Base-by-base conservation (phyloP, 805 yeast genomes). In the Pichia pseudocactophila region DNA sequence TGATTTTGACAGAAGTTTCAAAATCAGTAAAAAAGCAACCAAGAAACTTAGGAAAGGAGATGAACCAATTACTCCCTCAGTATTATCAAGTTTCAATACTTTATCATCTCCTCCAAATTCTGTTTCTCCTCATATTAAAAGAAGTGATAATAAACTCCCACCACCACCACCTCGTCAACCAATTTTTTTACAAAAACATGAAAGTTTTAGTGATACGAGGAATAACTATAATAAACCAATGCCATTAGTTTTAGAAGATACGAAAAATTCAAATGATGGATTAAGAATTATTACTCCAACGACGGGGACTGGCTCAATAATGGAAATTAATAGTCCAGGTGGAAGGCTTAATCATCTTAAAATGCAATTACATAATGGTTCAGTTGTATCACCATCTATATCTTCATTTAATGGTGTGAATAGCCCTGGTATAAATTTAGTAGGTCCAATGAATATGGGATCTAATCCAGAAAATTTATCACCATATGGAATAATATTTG, bases 101-200 rank as follows among this genome's bases (percentile, higher is more conserved):
- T 30, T 42, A 17, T 13, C 28, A 12, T 38, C 46, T 12, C 46
- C 46, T 7, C 46, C 46, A 31, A 32, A 26, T 16, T 39, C 43
- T 2, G 43, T 40, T 7, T 43, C 46, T 2, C 47, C 41, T 9
- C 44, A 36, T 19, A 20, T 42, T 13, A 20, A 39, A 17, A 32
- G 13, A 12, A 16, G 30, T 4, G 45, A 46, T 13, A 52, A 55
- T 10, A 22, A 22, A 22, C 25, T 22, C 12, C 44, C 57, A 16
- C 44, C 50, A 52, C 43, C 64, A 16, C 64, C 64, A 7, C 64
- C 64, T 33, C 47, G 63, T 42, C 45, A 51, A 16, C 42, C 46
- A 33, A 37, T 45, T 12, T 40, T 57, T 27, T 16, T 46, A 13
- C 40, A 41, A 22, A 42, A 36, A 26, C 20, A 31, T 19, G 26